Conservation (phyloP, 768 basidiomycete genomes). For the Porpolomopsis calyptriformis region DNA sequence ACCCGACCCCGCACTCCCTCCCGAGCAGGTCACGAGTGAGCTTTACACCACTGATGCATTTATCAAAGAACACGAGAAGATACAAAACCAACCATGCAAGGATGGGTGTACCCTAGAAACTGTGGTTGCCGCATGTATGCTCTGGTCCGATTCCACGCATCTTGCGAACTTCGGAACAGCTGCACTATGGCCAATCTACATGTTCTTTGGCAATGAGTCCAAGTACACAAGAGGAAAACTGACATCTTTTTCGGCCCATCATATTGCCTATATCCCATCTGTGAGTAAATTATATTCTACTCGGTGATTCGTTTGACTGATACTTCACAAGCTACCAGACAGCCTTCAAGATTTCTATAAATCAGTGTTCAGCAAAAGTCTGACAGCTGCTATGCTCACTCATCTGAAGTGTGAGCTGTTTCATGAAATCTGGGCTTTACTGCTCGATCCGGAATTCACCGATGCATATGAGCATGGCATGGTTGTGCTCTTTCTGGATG, state of each 20-base stretch:
- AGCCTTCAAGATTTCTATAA: too few species aligned
- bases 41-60: slow-evolving; percentile 4
- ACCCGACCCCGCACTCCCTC: neutral
- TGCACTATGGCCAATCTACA: slow-evolving; percentile 24
- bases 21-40: neutral
- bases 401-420: too few species aligned
- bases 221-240: slow-evolving; percentile 28
- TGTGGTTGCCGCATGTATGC: slow-evolving; percentile 17
- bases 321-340: too few species aligned
- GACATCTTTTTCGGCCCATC: slow-evolving; percentile 23
- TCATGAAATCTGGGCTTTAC: too few species aligned
- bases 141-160: slow-evolving; percentile 24
- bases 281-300: too few species aligned
- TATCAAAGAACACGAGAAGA: slow-evolving; percentile 1
- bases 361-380: too few species aligned
- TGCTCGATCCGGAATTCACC: too few species aligned
- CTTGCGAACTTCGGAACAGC: slow-evolving; percentile 25
- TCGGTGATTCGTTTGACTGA: too few species aligned
- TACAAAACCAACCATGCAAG: neutral
- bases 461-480: too few species aligned
- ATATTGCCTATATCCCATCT: slow-evolving; percentile 33
- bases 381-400: too few species aligned
- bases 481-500: too few species aligned
- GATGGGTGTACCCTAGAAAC: slow-evolving; percentile 10
- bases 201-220: slow-evolving; percentile 25